phyloP scores from a whole-genome alignment of 2,329 filamentous ascomycete species.

The Aureobasidium uvarum region DNA sequence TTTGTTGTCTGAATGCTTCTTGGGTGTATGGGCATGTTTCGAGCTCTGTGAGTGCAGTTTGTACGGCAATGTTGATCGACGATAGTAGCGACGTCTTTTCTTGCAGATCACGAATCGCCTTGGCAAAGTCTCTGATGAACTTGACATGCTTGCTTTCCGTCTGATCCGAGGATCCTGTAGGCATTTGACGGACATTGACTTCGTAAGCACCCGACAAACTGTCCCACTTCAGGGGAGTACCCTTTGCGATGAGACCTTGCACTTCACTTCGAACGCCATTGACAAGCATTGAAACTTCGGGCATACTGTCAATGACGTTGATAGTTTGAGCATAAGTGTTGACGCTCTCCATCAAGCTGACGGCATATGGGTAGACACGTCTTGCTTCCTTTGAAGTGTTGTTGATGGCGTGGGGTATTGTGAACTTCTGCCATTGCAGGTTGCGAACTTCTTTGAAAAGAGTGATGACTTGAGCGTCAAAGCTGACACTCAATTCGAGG shows the following conservation, averaged over 20 bases:
- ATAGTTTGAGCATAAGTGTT: constrained; percentile 86
- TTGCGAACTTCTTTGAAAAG: constrained; percentile 99
- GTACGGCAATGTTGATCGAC: constrained; percentile 74
- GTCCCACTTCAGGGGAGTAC: constrained; percentile 90
- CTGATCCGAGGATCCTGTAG: constrained; percentile 55
- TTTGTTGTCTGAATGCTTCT: constrained; percentile 71
- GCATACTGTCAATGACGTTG: constrained; percentile 79
- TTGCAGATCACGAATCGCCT: constrained; percentile 82
- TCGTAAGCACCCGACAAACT: constrained; percentile 98
- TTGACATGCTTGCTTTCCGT: constrained; percentile 92
- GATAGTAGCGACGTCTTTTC: constrained; percentile 77
- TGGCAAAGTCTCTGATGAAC: constrained; percentile 91
- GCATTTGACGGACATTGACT: constrained; percentile 69
- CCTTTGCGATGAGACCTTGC: constrained; percentile 77
- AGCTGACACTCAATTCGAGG: constrained; percentile 89
- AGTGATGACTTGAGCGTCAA: constrained; percentile 94
- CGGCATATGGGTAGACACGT: constrained; percentile 94
- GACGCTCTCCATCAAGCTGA: constrained; percentile 99
- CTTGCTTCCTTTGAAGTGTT: constrained; percentile 99
- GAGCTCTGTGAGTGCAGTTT: constrained; percentile 79
- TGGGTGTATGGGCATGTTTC: constrained; percentile 80
- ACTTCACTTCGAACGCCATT: constrained; percentile 92
- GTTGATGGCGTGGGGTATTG: constrained; percentile 89
- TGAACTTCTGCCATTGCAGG: constrained; percentile 89
- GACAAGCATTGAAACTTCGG: constrained; percentile 80